Evolutionary conservation across 441 rosid genomes (phyloP), one percentile per base, ranked within the genome.

Genomic region (Melastoma candidum): DNA sequence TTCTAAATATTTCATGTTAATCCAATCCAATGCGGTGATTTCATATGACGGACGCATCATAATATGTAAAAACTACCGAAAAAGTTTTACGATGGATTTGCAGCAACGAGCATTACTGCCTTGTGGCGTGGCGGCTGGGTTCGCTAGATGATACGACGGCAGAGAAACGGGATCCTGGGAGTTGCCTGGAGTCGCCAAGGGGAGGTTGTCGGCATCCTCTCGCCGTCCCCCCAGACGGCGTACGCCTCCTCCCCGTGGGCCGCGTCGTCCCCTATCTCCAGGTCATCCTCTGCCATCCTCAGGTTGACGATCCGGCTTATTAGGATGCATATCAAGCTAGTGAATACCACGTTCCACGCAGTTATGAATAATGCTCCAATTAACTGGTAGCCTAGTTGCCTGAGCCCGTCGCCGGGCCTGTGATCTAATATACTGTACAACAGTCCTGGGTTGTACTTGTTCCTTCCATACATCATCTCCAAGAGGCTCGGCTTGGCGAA

Each of bases 231-330:
- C 56, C 84, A 81, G 12, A 76, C 57, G 0, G 80, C 82, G 57
- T 76, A 76, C 12, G 80, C 87, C 61, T 78, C 87, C 67, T 81
- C 78, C 1, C 89, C 82, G 6, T 82, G 85, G 47, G 71, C 76
- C 0, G 83, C 85, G 49, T 73, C 75, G 14, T 82, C 85, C 7
- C 83, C 83, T 1, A 74, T 68, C 65, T 73, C 80, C 4, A 78
- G 78, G 47, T 68, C 78, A 11, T 78, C 81, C 11, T 76, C 81
- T 4, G 54, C 46, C 81, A 76, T 74, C 61, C 84, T 73, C 45
- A 80, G 74, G 53, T 73, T 56, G 25, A 78, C 74, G 43, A 76
- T 12, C 14, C 68, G 64, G 56, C 75, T 52, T 47, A 83, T 73
- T 2, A 78, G 26, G 41, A 80, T 50, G 65, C 84, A 83, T 12